A percentile compares a stretch with the other conserved stretches of the same genome.
These are phyloP conservation scores for Leptodermis oblonga DNA, from an alignment of 257 asterid species.

Conservation along the genomic window DNA sequence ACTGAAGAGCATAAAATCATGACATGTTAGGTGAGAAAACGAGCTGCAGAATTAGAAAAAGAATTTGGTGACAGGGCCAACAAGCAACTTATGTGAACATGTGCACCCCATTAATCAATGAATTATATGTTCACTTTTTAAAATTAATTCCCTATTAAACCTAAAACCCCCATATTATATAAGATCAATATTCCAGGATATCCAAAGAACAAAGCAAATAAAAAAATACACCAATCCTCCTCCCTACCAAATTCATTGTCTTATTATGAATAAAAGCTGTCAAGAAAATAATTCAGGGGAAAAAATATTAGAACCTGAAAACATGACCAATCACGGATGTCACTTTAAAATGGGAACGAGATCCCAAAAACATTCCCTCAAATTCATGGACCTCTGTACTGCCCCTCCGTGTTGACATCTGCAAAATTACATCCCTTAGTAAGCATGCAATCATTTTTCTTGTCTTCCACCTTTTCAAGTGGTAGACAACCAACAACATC, in stretches of 20 bases:
- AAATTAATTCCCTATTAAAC: not conserved
- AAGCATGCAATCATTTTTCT: not conserved
- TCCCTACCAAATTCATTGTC: not conserved
- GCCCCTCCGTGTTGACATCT: conserved; percentile 83
- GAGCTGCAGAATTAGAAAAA: not conserved
- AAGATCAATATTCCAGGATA: not conserved
- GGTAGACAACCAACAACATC: not conserved
- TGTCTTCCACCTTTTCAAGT: not conserved
- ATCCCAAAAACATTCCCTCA: conserved; percentile 72
- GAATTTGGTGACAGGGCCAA: not conserved
- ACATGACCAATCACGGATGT: conserved; percentile 97
- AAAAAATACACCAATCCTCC: not conserved
- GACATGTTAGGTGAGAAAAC: not conserved
- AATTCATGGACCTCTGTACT: conserved; percentile 88
- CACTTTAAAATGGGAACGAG: conserved; percentile 60
- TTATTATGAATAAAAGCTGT: not conserved
- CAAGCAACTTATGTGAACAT: not conserved
- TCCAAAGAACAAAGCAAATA: not conserved
- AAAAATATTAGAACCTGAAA: conserved; percentile 55
- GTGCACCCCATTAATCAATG: not conserved
- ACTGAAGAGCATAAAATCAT: not conserved
- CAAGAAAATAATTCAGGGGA: conserved; percentile 16
- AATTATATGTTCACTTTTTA: not conserved
- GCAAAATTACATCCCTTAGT: conserved; percentile 21
- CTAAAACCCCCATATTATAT: not conserved